These are phyloP conservation scores for Ormosia semicastrata DNA, from an alignment of 306 rosid species.

Conservation along the genomic window DNA sequence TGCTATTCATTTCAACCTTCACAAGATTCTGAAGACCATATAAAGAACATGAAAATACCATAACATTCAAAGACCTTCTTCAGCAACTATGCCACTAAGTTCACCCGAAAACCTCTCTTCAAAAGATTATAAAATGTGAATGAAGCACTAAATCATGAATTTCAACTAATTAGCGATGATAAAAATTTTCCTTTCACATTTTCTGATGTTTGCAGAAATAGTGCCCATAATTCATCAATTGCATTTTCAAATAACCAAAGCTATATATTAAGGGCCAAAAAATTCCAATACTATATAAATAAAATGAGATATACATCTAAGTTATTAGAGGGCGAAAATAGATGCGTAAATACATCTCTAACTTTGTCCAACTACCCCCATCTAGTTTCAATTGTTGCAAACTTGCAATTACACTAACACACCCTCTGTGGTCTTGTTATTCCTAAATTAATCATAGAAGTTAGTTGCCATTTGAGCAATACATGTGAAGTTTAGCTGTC, in stretches of 20 bases:
- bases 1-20: slow-evolving; percentile 9
- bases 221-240: not conserved
- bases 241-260: not conserved
- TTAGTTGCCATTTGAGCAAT: not conserved
- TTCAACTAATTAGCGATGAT: not conserved
- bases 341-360: not conserved
- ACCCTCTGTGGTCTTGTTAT: not conserved
- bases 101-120: slow-evolving; percentile 10
- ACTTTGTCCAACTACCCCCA: not conserved
- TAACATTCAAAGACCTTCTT: not conserved
- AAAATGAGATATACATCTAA: not conserved
- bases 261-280: not conserved
- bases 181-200: not conserved
- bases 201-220: not conserved
- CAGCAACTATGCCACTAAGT: not conserved
- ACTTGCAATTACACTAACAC: not conserved
- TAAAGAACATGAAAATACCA: not conserved
- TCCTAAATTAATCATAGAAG: not conserved
- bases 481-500: not conserved
- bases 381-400: not conserved
- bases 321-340: not conserved
- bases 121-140: not conserved
- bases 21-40: slow-evolving; percentile 17
- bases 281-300: not conserved
- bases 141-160: not conserved